Evolutionary conservation across 306 rosid genomes (phyloP).

Genomic region (Senna tora): DNA sequence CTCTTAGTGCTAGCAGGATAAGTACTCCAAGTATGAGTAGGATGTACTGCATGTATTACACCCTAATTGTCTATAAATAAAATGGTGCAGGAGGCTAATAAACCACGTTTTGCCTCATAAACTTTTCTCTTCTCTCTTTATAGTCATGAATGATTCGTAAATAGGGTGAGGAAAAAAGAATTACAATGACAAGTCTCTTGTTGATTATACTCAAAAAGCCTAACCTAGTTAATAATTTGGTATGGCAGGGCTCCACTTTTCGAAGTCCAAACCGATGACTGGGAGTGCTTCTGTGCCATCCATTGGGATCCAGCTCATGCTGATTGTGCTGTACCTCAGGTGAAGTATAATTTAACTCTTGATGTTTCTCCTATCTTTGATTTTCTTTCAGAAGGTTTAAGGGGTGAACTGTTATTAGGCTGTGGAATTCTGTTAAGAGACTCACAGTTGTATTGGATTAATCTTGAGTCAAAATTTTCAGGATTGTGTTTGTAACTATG

Average conservation of each 20-base stretch:
- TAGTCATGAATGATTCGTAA: conserved; percentile 1
- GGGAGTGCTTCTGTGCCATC: conserved; percentile 65
- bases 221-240: conserved; percentile 23
- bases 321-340: conserved; percentile 69
- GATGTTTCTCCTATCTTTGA: conserved; percentile 11
- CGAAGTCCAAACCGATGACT: conserved; percentile 50
- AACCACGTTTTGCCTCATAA: not conserved
- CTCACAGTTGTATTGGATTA: not conserved
- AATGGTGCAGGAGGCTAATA: not conserved
- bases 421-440: not conserved
- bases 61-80: not conserved
- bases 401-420: not conserved
- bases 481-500: not conserved
- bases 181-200: conserved; percentile 7
- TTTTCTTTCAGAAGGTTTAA: conserved; percentile 4
- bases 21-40: not conserved
- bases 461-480: not conserved
- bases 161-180: not conserved
- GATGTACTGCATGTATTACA: not conserved
- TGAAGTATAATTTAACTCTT: conserved; percentile 35
- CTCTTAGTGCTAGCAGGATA: not conserved
- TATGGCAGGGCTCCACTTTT: conserved; percentile 60
- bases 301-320: conserved; percentile 63
- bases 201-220: no score
- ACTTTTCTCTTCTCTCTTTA: not conserved